A percentile compares a stretch with the other conserved stretches of the same genome.
Conservation (phyloP, 305 asterid genomes). For the Solanum hybrid region DNA sequence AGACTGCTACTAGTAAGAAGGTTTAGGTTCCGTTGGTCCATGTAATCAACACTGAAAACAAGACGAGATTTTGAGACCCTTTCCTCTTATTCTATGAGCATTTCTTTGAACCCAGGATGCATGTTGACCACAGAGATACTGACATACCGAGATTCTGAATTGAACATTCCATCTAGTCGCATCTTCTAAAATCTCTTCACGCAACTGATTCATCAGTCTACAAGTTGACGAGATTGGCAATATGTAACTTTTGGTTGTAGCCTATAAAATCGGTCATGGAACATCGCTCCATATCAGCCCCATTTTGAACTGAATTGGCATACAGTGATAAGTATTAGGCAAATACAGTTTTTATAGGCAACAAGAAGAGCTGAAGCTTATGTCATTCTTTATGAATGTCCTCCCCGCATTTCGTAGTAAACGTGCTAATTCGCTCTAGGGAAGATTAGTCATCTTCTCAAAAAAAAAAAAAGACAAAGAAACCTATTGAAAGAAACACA, state of each 20-base stretch:
- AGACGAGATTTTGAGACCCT: background rate
- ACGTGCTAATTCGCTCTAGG: background rate
- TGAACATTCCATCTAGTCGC: background rate
- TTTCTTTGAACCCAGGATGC: background rate
- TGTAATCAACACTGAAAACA: background rate
- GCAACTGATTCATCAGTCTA: background rate
- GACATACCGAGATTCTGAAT: background rate
- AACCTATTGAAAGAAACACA: background rate
- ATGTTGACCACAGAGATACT: background rate
- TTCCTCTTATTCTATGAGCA: background rate
- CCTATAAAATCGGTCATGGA: background rate
- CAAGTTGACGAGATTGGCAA: background rate
- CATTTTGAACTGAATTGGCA: background rate
- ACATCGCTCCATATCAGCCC: background rate
- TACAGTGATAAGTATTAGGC: background rate
- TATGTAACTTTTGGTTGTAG: background rate
- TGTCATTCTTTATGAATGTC: background rate
- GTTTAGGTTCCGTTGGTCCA: background rate
- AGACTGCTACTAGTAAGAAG: background rate
- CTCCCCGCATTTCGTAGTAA: background rate
- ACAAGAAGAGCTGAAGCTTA: background rate
- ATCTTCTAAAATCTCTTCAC: background rate
- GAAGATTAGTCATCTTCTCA: background rate
- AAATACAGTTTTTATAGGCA: background rate
- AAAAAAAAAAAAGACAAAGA: background rate